Percentiles rank a stretch among this genome's conserved stretches.
Conservation (phyloP, 2,329 filamentous ascomycete species). For the Talaromyces funiculosus region DNA sequence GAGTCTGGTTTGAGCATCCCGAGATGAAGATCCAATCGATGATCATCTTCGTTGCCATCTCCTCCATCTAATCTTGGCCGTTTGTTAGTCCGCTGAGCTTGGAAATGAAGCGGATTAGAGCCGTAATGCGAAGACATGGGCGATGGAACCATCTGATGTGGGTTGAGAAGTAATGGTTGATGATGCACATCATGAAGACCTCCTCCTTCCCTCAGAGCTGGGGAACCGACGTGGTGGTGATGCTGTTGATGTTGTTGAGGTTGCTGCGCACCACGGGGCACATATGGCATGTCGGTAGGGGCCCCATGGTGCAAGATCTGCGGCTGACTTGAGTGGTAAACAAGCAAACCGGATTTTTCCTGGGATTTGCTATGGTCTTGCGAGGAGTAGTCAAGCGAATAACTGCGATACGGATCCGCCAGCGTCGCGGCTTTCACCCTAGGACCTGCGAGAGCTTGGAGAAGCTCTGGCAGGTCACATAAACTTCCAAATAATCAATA, state of each 20-base stretch:
- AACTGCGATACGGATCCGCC: slow-evolving; percentile 70
- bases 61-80: slow-evolving; percentile 30
- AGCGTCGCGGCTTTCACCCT: slow-evolving; percentile 65
- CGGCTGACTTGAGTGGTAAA: slow-evolving; percentile 51
- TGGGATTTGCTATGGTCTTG: slow-evolving; percentile 60
- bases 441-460: slow-evolving; percentile 64
- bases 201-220: slow-evolving; percentile 28
- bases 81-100: slow-evolving; percentile 30
- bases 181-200: slow-evolving; percentile 29
- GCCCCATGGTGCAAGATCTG: slow-evolving; percentile 33
- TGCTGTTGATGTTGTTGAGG: slow-evolving; percentile 37
- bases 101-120: slow-evolving; percentile 28
- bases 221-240: slow-evolving; percentile 32
- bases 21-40: slow-evolving; percentile 27
- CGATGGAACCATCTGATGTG: slow-evolving; percentile 30
- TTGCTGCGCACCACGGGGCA: slow-evolving; percentile 28
- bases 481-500: slow-evolving; percentile 14
- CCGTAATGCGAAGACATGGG: slow-evolving; percentile 33
- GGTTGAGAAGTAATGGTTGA: slow-evolving; percentile 27
- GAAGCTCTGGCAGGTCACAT: slow-evolving; percentile 60
- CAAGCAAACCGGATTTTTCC: slow-evolving; percentile 59
- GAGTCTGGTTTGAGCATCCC: slow-evolving; percentile 29
- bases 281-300: slow-evolving; percentile 29
- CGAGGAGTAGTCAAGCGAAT: slow-evolving; percentile 69
- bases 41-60: slow-evolving; percentile 23